Evolutionary conservation across 768 basidiomycete genomes (phyloP).

Genomic region (Mrakia hoshinonis): DNA sequence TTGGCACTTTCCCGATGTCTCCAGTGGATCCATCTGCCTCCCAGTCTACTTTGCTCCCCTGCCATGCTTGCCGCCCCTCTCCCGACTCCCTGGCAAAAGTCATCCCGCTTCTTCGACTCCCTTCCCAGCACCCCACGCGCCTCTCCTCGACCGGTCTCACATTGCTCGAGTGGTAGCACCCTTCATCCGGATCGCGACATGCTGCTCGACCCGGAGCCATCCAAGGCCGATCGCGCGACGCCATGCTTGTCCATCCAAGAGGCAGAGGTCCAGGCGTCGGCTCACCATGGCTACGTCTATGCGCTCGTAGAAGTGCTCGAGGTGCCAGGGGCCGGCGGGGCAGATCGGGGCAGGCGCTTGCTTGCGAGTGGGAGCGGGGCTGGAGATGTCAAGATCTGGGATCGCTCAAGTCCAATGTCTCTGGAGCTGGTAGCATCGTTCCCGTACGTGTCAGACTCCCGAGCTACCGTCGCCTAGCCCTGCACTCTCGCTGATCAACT

Average conservation of each 20-base stretch:
- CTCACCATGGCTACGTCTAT: conserved; percentile 27
- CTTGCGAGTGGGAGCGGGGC: conserved; percentile 22
- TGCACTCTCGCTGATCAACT: background rate
- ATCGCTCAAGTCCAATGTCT: background rate
- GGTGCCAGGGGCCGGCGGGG: conserved; percentile 1
- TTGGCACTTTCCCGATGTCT: too few species aligned
- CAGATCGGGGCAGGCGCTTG: background rate
- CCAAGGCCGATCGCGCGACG: background rate
- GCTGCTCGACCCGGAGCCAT: background rate
- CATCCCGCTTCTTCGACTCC: conserved; percentile 19
- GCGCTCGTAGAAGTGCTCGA: background rate
- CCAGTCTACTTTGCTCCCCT: background rate
- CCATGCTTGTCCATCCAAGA: conserved; percentile 1
- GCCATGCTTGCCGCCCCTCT: background rate
- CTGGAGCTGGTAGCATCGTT: conserved; percentile 3
- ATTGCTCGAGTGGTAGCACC: background rate
- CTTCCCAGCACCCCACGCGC: background rate
- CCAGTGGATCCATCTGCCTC: conserved; percentile 28
- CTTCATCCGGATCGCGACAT: background rate
- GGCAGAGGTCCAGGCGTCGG: background rate
- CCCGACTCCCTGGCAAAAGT: background rate
- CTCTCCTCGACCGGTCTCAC: background rate
- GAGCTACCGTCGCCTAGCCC: background rate
- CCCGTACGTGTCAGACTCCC: background rate
- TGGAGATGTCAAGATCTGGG: conserved; percentile 30